Evolutionary conservation across 805 yeast species (phyloP).

Genomic region (Myxozyma neglecta): DNA sequence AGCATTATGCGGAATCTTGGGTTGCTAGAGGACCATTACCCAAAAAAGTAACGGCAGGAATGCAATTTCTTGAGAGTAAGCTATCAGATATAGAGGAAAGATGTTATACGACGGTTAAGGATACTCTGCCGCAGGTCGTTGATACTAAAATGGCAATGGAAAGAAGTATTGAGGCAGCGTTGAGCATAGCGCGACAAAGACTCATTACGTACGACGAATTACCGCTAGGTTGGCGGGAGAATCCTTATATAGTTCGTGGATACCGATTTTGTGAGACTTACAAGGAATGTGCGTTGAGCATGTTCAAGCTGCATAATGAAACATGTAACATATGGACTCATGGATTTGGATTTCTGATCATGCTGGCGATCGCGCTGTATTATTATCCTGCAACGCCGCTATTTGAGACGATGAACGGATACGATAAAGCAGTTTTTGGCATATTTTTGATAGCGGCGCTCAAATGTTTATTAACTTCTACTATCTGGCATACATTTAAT

Average conservation of each 20-base stretch:
- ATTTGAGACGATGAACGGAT: slow-evolving; percentile 43
- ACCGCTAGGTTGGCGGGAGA: slow-evolving; percentile 92
- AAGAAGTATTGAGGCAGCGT: slow-evolving; percentile 25
- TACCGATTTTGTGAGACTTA: slow-evolving; percentile 77
- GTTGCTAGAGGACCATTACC: slow-evolving; percentile 29
- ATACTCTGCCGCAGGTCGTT: slow-evolving; percentile 13
- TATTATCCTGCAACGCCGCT: slow-evolving; percentile 65
- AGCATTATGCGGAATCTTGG: slow-evolving; percentile 31
- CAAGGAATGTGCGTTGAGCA: slow-evolving; percentile 56
- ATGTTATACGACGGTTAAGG: slow-evolving; percentile 29
- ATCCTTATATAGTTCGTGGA: slow-evolving; percentile 78
- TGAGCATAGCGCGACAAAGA: slow-evolving; percentile 36
- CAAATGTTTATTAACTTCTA: slow-evolving; percentile 75
- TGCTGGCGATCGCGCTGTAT: slow-evolving; percentile 56
- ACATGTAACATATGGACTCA: slow-evolving; percentile 94
- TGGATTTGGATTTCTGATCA: slow-evolving; percentile 61
- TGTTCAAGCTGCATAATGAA: slow-evolving; percentile 76
- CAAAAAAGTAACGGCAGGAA: slow-evolving; percentile 35
- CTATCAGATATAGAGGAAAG: slow-evolving; percentile 40
- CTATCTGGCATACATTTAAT: slow-evolving; percentile 88
- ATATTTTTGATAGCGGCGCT: slow-evolving; percentile 70
- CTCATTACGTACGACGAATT: slow-evolving; percentile 79
- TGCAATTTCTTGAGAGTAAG: slow-evolving; percentile 40
- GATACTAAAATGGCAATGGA: slow-evolving; percentile 14
- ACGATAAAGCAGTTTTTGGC: slow-evolving; percentile 56